Evolutionary conservation across 148 eudicot species (phyloP).

Genomic region (Diospyros lotus): DNA sequence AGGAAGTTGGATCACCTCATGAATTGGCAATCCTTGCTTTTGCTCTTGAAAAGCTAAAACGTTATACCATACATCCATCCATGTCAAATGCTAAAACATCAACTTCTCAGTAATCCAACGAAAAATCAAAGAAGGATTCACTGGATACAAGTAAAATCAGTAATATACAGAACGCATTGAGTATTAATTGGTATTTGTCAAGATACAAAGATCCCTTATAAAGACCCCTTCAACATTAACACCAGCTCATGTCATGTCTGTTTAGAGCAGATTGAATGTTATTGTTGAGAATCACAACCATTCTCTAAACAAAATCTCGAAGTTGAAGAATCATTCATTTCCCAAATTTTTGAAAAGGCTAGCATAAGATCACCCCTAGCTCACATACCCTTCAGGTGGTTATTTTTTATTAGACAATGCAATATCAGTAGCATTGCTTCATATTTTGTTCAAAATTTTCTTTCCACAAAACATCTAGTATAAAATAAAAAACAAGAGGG

Average conservation of each 20-base stretch:
- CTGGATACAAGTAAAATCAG: background rate
- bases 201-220: background rate
- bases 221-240: background rate
- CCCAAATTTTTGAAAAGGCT: background rate
- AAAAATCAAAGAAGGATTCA: background rate
- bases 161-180: background rate
- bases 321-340: background rate
- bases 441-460: background rate
- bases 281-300: background rate
- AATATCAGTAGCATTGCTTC: background rate
- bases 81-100: background rate
- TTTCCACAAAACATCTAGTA: background rate
- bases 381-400: background rate
- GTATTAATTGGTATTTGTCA: background rate
- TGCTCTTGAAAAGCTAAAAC: background rate
- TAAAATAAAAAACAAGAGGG: background rate
- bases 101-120: background rate
- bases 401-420: background rate
- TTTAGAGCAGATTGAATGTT: background rate
- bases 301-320: background rate
- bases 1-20: background rate
- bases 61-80: background rate
- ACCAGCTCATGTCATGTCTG: background rate
- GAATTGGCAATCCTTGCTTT: conserved; percentile 2
- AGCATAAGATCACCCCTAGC: background rate